Percentiles rank a stretch among this genome's conserved stretches.
phyloP scores from a whole-genome alignment of 176 grass and related monocot species.

The Aechmea fasciata region DNA sequence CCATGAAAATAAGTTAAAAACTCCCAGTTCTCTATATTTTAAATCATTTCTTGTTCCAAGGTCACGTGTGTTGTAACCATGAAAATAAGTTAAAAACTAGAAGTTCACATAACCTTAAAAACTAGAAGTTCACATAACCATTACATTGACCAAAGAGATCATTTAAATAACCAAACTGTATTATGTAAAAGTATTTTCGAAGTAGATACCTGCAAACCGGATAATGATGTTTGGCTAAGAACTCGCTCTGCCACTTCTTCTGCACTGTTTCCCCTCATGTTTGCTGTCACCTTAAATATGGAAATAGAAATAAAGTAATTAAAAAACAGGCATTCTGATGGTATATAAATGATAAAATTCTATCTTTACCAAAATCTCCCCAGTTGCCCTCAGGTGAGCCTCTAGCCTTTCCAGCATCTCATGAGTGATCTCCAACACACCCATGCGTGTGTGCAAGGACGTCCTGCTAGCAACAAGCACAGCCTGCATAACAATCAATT shows the following conservation, averaged over 20 bases:
- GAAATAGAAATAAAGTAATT: constrained; percentile 18
- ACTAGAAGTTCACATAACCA: neutral
- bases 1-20: neutral
- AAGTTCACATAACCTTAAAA: neutral
- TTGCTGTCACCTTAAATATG: constrained; percentile 69
- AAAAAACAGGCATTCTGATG: constrained; percentile 3
- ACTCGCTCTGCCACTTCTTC: constrained; percentile 86
- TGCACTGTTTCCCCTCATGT: constrained; percentile 84
- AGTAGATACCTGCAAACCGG: constrained; percentile 69
- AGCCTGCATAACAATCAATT: constrained; percentile 35
- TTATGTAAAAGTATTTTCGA: no score
- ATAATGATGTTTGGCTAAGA: constrained; percentile 71
- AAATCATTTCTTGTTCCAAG: constrained; percentile 4
- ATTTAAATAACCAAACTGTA: neutral
- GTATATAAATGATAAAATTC: constrained; percentile 18
- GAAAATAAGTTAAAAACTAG: neutral
- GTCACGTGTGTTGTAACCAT: neutral
- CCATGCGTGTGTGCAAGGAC: constrained; percentile 59
- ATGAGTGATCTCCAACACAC: constrained; percentile 73
- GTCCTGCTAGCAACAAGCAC: constrained; percentile 77
- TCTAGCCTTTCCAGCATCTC: constrained; percentile 97
- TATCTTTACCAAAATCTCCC: constrained; percentile 54
- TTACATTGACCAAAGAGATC: constrained; percentile 2
- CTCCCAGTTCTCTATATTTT: constrained; percentile 3
- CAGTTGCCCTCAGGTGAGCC: constrained; percentile 74